phyloP scores from a whole-genome alignment of 257 asterid species.

The Lycium barbarum region DNA sequence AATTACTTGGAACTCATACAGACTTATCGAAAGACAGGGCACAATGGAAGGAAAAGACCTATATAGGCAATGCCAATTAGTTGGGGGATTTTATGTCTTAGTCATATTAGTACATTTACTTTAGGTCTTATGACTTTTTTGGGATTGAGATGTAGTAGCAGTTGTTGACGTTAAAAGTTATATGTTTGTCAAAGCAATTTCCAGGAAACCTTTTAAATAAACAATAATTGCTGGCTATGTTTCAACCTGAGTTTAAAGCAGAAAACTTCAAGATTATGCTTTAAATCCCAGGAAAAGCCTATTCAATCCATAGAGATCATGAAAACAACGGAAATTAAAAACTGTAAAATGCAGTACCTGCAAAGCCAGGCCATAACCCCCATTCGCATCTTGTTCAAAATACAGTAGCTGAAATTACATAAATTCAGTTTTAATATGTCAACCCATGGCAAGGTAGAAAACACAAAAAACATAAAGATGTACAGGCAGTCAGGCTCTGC shows the following conservation, averaged over 20 bases:
- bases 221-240: no score
- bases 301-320: no score
- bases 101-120: not conserved
- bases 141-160: not conserved
- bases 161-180: not conserved
- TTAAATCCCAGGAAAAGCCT: no score
- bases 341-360: constrained; percentile 43
- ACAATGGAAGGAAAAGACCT: not conserved
- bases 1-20: not conserved
- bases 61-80: not conserved
- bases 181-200: no score
- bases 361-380: constrained; percentile 53
- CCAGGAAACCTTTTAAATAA: no score
- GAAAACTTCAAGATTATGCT: no score
- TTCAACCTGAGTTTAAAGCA: no score
- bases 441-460: constrained; percentile 21
- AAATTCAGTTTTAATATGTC: constrained; percentile 32
- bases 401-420: constrained; percentile 63
- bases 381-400: constrained; percentile 93
- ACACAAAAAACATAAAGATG: not conserved
- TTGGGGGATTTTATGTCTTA: not conserved
- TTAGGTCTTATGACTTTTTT: not conserved
- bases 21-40: not conserved
- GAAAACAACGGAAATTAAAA: not conserved
- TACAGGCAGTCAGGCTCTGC: not conserved